A percentile compares a stretch with the other conserved stretches of the same genome.
Conservation (phyloP, 1,139 yeast species). For the Yamadazyma buinensis region DNA sequence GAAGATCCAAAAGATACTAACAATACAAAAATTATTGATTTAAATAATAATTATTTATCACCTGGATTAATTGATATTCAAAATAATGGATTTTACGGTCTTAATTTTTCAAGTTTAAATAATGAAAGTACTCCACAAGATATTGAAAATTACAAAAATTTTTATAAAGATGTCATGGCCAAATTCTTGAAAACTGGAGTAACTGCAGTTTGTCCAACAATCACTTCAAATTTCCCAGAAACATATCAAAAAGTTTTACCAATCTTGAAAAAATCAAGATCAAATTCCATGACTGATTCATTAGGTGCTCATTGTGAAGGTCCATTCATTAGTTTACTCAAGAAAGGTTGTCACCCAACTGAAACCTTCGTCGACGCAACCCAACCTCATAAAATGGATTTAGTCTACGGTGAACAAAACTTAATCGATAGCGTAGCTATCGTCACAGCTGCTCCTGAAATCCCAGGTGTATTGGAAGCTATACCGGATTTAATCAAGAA, state of each 20-base stretch:
- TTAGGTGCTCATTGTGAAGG: slow-evolving; percentile 68
- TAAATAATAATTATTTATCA: slow-evolving; percentile 47
- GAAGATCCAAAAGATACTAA: slow-evolving; percentile 18
- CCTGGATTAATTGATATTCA: slow-evolving; percentile 65
- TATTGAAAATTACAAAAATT: slow-evolving; percentile 23
- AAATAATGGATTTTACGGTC: slow-evolving; percentile 59
- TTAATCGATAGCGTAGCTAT: slow-evolving; percentile 43
- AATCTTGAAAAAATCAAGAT: slow-evolving; percentile 34
- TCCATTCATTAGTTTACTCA: slow-evolving; percentile 52
- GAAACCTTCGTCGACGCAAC: slow-evolving; percentile 52
- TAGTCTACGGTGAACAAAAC: slow-evolving; percentile 46
- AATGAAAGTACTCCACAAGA: slow-evolving; percentile 34
- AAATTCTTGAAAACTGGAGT: slow-evolving; percentile 54
- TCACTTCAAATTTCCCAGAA: slow-evolving; percentile 52
- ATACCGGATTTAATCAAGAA: slow-evolving; percentile 39
- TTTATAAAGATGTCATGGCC: slow-evolving; percentile 45
- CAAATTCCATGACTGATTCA: slow-evolving; percentile 42
- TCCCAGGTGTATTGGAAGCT: slow-evolving; percentile 49
- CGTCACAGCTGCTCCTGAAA: slow-evolving; percentile 62
- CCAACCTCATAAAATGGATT: slow-evolving; percentile 30
- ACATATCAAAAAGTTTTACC: slow-evolving; percentile 53
- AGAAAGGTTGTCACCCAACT: slow-evolving; percentile 62
- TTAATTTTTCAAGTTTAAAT: slow-evolving; percentile 47
- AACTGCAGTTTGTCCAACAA: slow-evolving; percentile 58
- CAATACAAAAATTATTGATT: slow-evolving; percentile 33